A percentile compares a stretch with the other conserved stretches of the same genome.
Conservation (phyloP, 345 rosid species). For the Aethionema arabicum region DNA sequence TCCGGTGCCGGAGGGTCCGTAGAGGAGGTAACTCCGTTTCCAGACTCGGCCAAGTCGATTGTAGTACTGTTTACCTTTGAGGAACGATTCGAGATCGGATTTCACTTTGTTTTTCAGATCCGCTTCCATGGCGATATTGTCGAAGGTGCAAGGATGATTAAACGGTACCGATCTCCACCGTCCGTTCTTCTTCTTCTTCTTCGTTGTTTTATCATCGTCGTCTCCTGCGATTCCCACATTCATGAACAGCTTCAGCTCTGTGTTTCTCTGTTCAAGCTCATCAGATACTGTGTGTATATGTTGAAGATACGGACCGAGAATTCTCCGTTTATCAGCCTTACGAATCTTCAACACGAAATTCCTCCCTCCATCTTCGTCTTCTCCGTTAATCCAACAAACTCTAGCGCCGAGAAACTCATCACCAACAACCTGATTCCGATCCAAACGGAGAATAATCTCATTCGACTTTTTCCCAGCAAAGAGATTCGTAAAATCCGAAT, state of each 20-base stretch:
- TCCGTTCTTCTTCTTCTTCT: constrained; percentile 32
- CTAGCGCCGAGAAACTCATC: constrained; percentile 78
- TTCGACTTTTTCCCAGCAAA: constrained; percentile 60
- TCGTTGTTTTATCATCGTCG: background rate
- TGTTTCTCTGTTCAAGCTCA: constrained; percentile 61
- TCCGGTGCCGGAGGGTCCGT: constrained; percentile 83
- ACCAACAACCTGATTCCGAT: constrained; percentile 57
- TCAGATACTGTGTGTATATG: constrained; percentile 79
- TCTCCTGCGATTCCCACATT: constrained; percentile 39
- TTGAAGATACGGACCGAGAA: constrained; percentile 81
- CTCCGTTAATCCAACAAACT: constrained; percentile 67
- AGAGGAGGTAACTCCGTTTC: constrained; percentile 70
- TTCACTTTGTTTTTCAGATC: constrained; percentile 65
- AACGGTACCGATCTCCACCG: constrained; percentile 84
- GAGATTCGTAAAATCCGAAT: constrained; percentile 81
- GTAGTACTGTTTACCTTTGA: constrained; percentile 66
- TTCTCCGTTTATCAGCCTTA: constrained; percentile 72
- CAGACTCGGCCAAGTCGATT: constrained; percentile 74
- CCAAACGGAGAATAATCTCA: constrained; percentile 67
- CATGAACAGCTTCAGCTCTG: constrained; percentile 57
- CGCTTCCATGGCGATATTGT: constrained; percentile 70
- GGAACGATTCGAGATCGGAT: constrained; percentile 70
- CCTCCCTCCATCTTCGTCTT: constrained; percentile 25
- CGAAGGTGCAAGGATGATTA: constrained; percentile 77
- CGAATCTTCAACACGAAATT: constrained; percentile 65